Conservation (phyloP, 192 early-diverging fungal genomes). For the Coemansia sp. region DNA sequence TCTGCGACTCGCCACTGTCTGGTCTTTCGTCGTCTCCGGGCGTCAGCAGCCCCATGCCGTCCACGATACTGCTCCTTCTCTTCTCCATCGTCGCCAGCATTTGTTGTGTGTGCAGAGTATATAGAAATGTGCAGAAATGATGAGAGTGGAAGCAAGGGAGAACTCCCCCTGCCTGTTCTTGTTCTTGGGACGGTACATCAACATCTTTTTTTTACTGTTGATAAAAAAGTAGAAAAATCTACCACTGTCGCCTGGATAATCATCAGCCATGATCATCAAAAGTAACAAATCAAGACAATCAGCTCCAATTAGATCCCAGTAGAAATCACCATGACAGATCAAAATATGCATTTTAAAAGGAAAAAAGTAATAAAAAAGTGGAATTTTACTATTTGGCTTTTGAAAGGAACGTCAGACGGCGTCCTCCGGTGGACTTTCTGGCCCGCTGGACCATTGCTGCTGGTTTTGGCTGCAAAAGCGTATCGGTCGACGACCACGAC, state of each 20-base stretch:
- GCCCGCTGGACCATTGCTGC: constrained; percentile 10
- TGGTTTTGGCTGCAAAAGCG: neutral
- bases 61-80: neutral
- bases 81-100: neutral
- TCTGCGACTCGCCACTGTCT: neutral
- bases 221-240: too few species aligned
- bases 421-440: constrained; percentile 38
- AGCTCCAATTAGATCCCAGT: too few species aligned
- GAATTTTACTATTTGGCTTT: neutral
- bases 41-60: neutral
- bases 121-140: too few species aligned
- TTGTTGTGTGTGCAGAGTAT: neutral
- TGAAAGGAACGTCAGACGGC: neutral
- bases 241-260: too few species aligned
- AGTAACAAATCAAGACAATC: too few species aligned
- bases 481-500: neutral
- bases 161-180: too few species aligned
- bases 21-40: neutral
- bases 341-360: too few species aligned
- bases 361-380: neutral
- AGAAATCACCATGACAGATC: too few species aligned
- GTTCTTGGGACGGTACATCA: too few species aligned
- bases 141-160: too few species aligned
- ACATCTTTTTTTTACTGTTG: too few species aligned
- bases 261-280: too few species aligned